These are phyloP conservation scores for Tetraselmis chui DNA, from an alignment of 139 green algal genomes.

Conservation along the genomic window DNA sequence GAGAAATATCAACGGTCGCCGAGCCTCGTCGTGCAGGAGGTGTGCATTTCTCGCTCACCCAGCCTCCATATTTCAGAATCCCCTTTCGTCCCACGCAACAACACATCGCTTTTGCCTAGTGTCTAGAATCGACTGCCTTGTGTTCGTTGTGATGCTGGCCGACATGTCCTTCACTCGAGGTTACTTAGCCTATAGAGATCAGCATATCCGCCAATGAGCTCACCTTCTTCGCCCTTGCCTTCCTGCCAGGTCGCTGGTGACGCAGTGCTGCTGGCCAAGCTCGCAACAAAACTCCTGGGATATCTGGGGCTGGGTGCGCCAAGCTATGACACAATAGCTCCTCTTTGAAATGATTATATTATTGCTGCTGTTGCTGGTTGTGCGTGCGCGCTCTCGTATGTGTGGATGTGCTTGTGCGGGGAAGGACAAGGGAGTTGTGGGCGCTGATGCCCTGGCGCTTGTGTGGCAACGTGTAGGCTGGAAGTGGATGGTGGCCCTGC, in stretches of 20 bases:
- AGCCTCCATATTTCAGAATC: background rate
- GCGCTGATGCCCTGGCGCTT: background rate
- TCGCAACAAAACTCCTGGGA: background rate
- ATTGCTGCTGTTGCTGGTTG: background rate
- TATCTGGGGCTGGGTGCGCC: background rate
- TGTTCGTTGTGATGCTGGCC: too few relatives aligned
- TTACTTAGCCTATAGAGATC: background rate
- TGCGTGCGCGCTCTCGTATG: background rate
- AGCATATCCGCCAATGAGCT: background rate
- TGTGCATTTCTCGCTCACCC: background rate
- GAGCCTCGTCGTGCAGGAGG: background rate
- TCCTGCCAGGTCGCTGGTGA: background rate
- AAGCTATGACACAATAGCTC: background rate
- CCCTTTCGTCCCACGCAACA: background rate
- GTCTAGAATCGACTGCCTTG: background rate
- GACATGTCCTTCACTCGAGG: too few relatives aligned
- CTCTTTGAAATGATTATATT: background rate
- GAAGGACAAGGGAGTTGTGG: too few relatives aligned
- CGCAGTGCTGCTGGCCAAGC: background rate
- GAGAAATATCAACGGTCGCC: background rate
- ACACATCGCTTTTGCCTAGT: background rate
- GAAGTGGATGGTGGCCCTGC: conserved; percentile 35
- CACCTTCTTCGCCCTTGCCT: background rate
- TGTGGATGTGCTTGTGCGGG: too few relatives aligned
- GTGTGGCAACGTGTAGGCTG: background rate